Percentiles rank a stretch among this genome's conserved stretches.
phyloP scores from a whole-genome alignment of 2,329 filamentous ascomycete species.

The Plenodomus biglobosus region DNA sequence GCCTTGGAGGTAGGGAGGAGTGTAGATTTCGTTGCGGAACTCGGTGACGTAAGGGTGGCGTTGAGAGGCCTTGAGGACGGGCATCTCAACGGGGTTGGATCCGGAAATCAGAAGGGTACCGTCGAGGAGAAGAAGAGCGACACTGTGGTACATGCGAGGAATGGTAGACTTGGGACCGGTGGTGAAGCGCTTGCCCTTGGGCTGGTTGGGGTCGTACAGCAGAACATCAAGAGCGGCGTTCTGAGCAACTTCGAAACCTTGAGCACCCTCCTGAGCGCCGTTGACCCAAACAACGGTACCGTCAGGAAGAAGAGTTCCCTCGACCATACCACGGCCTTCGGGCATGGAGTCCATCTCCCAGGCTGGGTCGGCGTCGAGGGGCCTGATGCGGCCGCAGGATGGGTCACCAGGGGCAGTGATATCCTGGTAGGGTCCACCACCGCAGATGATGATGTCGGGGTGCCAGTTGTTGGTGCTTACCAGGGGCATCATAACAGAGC shows the following conservation, averaged over 20 bases:
- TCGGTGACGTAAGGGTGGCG: conserved; percentile 59
- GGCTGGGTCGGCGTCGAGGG: conserved; percentile 50
- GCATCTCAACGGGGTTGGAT: conserved; percentile 63
- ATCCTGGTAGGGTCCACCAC: conserved; percentile 62
- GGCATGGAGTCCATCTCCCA: conserved; percentile 64
- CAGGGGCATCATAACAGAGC: conserved; percentile 59
- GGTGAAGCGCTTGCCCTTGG: conserved; percentile 55
- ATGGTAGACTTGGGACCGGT: conserved; percentile 50
- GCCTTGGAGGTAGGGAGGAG: conserved; percentile 61
- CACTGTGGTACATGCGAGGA: conserved; percentile 60
- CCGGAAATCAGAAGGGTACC: conserved; percentile 62
- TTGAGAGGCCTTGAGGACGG: conserved; percentile 50
- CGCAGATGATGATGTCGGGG: conserved; percentile 60
- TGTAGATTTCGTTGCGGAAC: conserved; percentile 64
- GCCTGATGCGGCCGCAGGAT: conserved; percentile 60
- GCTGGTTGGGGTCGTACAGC: conserved; percentile 58
- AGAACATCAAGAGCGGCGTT: conserved; percentile 59
- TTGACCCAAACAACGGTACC: conserved; percentile 66
- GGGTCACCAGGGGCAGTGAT: conserved; percentile 60
- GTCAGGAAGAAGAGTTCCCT: conserved; percentile 61
- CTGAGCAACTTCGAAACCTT: conserved; percentile 61
- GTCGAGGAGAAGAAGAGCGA: conserved; percentile 61
- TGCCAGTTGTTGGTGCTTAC: conserved; percentile 56
- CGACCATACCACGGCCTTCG: conserved; percentile 61
- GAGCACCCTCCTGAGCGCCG: conserved; percentile 59